phyloP scores from a whole-genome alignment of 2,329 filamentous ascomycete species.

The Apiospora koreana region DNA sequence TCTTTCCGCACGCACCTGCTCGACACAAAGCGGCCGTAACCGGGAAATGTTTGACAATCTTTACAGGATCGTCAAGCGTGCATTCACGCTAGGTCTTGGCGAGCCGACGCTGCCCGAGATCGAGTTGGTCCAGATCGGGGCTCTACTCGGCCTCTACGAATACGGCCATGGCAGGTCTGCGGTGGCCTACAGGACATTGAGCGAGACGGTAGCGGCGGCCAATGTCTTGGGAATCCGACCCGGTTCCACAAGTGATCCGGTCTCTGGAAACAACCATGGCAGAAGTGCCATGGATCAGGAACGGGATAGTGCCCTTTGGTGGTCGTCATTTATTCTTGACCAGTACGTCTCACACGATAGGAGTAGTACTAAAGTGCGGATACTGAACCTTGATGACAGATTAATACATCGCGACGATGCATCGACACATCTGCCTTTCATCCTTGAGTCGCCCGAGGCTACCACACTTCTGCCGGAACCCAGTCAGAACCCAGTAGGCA shows the following conservation, averaged over 20 bases:
- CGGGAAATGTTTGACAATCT: slow-evolving; percentile 40
- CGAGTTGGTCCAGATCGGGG: slow-evolving; percentile 42
- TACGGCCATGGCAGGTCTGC: slow-evolving; percentile 44
- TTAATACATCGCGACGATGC: slow-evolving; percentile 33
- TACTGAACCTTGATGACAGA: slow-evolving; percentile 17
- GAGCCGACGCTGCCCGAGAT: slow-evolving; percentile 34
- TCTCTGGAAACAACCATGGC: slow-evolving; percentile 22
- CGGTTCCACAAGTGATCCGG: slow-evolving; percentile 27
- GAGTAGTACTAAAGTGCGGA: not conserved
- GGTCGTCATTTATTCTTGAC: slow-evolving; percentile 45
- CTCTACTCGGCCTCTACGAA: slow-evolving; percentile 44
- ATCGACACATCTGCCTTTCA: slow-evolving; percentile 30
- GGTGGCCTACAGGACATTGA: slow-evolving; percentile 44
- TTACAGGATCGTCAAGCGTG: slow-evolving; percentile 41
- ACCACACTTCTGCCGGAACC: slow-evolving; percentile 32
- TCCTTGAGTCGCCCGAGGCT: slow-evolving; percentile 30
- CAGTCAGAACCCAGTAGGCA: slow-evolving; percentile 10
- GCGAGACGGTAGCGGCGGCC: slow-evolving; percentile 40
- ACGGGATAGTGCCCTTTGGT: slow-evolving; percentile 43
- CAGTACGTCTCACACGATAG: slow-evolving; percentile 32
- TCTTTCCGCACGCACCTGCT: slow-evolving; percentile 40
- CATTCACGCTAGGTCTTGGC: slow-evolving; percentile 36
- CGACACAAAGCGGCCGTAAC: slow-evolving; percentile 34
- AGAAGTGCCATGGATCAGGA: slow-evolving; percentile 33
- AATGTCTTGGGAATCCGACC: slow-evolving; percentile 38